Base-by-base conservation (phyloP, 768 basidiomycete genomes). In the Tricholoma flavovirens region DNA sequence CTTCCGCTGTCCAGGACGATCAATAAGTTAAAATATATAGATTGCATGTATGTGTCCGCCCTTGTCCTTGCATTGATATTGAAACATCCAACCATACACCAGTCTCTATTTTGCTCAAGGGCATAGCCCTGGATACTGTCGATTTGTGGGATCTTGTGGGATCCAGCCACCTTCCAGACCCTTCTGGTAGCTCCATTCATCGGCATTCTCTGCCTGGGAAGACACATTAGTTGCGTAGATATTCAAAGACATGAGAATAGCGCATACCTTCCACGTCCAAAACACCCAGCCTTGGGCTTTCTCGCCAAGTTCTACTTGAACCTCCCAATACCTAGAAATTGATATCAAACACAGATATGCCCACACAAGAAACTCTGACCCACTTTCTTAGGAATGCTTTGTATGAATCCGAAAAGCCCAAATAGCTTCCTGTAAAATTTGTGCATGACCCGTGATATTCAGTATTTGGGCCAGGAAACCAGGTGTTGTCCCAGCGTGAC, bases 121-220 rank as follows among this genome's bases (percentile, higher is more conserved):
- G 67, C 87, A 90, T 42, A 88, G 75, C 60, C 81, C 71, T 10
- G 86, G 86, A 65, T 86, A 88, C 61, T 78, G 64, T 58, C 84
- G 75, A 59, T 87, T 68, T n/a, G 81, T 79, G 4, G 86, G 85
- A 66, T 89, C 78, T 56, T 78, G 75, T 12, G 88, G 87, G 59
- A 90, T 88, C 87, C 87, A 90, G 51, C 88, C 88, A 32, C 84
- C 86, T 66, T 83, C 77, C 11, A 90, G 67, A 4, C 88, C 88
- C 61, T 78, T 82, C 69, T 83, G 79, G 66, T 90, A 90, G 63
- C 84, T 86, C 87, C 84, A 88, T 59, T 88, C 84, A 66, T 87
- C 84, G 12, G 82, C 83, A 59, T 78, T 80, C 69, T 89, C 87
- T 4, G 81, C 75, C 81, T 84, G 15, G 19, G 35, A 9, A 17